These are phyloP conservation scores for Pluteus cervinus DNA, from an alignment of 768 basidiomycete genomes.

Conservation along the genomic window DNA sequence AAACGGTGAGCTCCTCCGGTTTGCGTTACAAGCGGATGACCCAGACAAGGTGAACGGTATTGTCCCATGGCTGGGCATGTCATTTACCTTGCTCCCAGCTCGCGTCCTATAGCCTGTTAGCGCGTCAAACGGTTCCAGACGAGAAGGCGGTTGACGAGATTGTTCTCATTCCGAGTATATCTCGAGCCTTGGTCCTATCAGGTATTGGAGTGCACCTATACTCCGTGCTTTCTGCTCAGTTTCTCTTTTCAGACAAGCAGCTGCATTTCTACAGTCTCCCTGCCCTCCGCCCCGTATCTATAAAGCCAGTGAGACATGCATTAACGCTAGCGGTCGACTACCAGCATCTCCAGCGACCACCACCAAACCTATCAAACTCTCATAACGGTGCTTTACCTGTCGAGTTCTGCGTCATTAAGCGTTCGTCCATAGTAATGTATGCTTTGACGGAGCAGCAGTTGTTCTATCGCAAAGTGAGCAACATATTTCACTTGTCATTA, in stretches of 20 bases:
- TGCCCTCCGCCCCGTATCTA: slow-evolving; percentile 67
- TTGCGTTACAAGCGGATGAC: slow-evolving; percentile 58
- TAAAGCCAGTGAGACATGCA: slow-evolving; percentile 79
- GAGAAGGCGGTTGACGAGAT: slow-evolving; percentile 78
- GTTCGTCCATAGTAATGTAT: slow-evolving; percentile 56
- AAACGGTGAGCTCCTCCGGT: slow-evolving; percentile 81
- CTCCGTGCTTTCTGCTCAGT: slow-evolving; percentile 5
- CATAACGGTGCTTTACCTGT: slow-evolving; percentile 40
- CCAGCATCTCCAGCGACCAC: slow-evolving; percentile 49
- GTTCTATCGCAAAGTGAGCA: slow-evolving; percentile 49
- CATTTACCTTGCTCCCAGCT: slow-evolving; percentile 24
- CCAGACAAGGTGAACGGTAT: slow-evolving; percentile 35
- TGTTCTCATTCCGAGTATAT: slow-evolving; percentile 69
- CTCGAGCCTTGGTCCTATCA: slow-evolving; percentile 68
- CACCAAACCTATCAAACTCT: slow-evolving; percentile 33
- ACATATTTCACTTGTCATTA: neutral
- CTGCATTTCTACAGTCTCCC: slow-evolving; percentile 81
- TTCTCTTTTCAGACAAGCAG: slow-evolving; percentile 40
- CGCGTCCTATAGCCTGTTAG: slow-evolving; percentile 60
- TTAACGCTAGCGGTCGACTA: slow-evolving; percentile 81
- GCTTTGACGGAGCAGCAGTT: slow-evolving; percentile 62
- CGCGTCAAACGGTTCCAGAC: slow-evolving; percentile 63
- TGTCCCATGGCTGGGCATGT: neutral
- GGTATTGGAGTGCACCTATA: slow-evolving; percentile 36
- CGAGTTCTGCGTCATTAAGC: slow-evolving; percentile 72